Evolutionary conservation across 2,329 filamentous ascomycete genomes (phyloP), one percentile per base, ranked within the genome.

Genomic region (Clonostachys byssicola): DNA sequence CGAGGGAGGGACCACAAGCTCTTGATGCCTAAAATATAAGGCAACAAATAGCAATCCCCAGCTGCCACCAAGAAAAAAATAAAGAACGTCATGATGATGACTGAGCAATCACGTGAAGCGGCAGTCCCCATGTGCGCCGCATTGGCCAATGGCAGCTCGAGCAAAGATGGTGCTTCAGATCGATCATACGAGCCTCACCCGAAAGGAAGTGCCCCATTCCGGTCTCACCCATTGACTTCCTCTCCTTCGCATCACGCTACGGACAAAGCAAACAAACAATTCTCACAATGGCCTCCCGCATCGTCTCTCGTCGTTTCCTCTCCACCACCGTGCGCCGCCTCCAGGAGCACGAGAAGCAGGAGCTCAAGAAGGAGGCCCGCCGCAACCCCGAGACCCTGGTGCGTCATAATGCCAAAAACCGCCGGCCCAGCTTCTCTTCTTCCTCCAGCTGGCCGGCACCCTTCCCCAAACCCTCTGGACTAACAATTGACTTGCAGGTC

Each of bases 321-420:
- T 70, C 73, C 59, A 80, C 77, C 60, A 70, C 74, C 48, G 62
- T 66, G 53, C 78, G 78, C 59, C 77, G 77, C 50, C 58, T 81
- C 54, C 62, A 69, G 55, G 64, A 72, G 49, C 58, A 67, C 44
- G 61, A 64, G 57, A 68, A 75, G 61, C 56, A 68, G 52, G 66
- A 67, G 59, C 76, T 82, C 54, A 77, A 79, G 71, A 67, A 73
- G 63, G 77, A 81, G 68, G 71, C 73, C 61, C 81, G 79, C 75
- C 74, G 73, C 63, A 72, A 73, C 65, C 70, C 70, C 60, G 70
- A 73, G 65, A 55, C 64, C 54, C 57, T 69, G 62, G 68, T 73
- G 64, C 67, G 69, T 71, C 60, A 62, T 65, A 66, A 64, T 59
- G 44, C 54, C 42, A 43, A 18, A 14, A 42, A 42, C n/a, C 16